Percentiles rank a stretch among this genome's conserved stretches.
Conservation (phyloP, 331 rosid species). For the Acacia concinna region DNA sequence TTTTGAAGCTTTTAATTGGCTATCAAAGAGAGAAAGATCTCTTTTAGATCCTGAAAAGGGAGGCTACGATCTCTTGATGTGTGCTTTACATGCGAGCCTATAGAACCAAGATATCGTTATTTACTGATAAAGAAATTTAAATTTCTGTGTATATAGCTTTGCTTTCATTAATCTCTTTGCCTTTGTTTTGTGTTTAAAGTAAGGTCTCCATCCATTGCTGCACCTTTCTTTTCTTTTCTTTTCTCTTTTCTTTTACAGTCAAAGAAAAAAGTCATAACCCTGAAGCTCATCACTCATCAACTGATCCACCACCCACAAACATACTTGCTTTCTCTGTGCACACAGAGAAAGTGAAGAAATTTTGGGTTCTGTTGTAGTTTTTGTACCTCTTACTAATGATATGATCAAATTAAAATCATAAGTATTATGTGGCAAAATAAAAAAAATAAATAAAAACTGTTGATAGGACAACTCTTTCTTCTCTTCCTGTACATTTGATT, state of each 20-base stretch:
- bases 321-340: background rate
- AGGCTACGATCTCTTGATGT: background rate
- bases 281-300: constrained; percentile 27
- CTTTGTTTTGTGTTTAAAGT: constrained; percentile 34
- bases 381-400: constrained; percentile 21
- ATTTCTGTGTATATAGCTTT: constrained; percentile 24
- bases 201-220: constrained; percentile 64
- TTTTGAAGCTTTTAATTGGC: constrained; percentile 25
- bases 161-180: constrained; percentile 34
- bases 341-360: constrained; percentile 5
- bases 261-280: constrained; percentile 63
- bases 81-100: background rate
- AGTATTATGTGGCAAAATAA: constrained; percentile 1
- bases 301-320: constrained; percentile 33
- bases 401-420: background rate
- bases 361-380: background rate
- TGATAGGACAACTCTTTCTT: constrained; percentile 56
- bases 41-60: constrained; percentile 53
- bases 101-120: background rate
- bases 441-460: too few relatives aligned
- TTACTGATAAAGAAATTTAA: background rate
- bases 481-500: constrained; percentile 37
- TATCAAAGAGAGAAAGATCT: background rate
- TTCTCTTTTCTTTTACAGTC: constrained; percentile 66
- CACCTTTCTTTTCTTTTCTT: constrained; percentile 49